Evolutionary conservation across 345 rosid genomes (phyloP).

Genomic region (Angophora floribunda): DNA sequence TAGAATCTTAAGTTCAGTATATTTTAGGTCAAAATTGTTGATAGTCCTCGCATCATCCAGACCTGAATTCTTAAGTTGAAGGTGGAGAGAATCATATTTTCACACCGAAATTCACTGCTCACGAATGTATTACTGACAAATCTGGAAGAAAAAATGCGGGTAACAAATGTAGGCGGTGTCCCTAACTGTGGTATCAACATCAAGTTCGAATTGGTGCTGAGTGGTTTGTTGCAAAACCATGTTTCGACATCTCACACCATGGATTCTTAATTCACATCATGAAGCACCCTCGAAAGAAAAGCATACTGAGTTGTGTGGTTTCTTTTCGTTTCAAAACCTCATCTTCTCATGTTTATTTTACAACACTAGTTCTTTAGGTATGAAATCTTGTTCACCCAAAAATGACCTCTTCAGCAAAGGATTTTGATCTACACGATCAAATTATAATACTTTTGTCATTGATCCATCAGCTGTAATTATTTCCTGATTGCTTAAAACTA

Average conservation of each 20-base stretch:
- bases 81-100: neutral
- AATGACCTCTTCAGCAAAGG: neutral
- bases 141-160: neutral
- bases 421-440: neutral
- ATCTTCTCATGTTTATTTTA: neutral
- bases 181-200: neutral
- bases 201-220: neutral
- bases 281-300: neutral
- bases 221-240: neutral
- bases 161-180: neutral
- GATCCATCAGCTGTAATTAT: neutral
- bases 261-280: neutral
- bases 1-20: neutral
- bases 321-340: neutral
- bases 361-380: neutral
- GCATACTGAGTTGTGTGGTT: neutral
- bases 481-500: neutral
- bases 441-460: neutral
- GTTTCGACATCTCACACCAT: neutral
- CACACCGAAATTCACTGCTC: neutral
- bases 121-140: neutral
- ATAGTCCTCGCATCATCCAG: neutral
- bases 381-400: neutral
- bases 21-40: neutral
- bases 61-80: neutral